Percentiles rank a stretch among this genome's conserved stretches.
These are phyloP conservation scores for Blastobotrys elegans DNA, from an alignment of 1,139 yeast genomes.

Conservation along the genomic window DNA sequence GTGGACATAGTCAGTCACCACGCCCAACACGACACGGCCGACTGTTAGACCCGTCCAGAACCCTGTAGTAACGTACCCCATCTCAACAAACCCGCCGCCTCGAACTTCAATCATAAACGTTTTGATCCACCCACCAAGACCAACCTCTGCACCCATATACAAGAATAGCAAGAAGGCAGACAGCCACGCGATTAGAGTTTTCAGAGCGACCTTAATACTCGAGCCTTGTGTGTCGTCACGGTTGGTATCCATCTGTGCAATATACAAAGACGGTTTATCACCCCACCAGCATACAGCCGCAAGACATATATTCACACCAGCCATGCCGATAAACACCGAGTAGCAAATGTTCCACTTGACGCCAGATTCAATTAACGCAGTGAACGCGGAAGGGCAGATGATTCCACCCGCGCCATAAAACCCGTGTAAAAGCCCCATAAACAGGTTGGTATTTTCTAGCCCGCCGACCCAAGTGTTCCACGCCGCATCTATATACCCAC, in stretches of 20 bases:
- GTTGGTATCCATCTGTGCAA: not conserved
- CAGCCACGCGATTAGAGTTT: conserved; percentile 55
- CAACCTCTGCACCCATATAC: conserved; percentile 65
- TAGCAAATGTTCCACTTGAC: conserved; percentile 51
- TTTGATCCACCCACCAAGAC: conserved; percentile 67
- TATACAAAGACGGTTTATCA: conserved; percentile 14
- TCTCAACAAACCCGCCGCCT: conserved; percentile 38
- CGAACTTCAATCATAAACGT: conserved; percentile 57
- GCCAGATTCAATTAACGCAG: conserved; percentile 46
- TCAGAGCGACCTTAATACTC: conserved; percentile 32
- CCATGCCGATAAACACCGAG: conserved; percentile 40
- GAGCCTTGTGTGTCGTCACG: conserved; percentile 1
- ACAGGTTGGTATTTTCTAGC: conserved; percentile 44
- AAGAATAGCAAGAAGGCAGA: conserved; percentile 51
- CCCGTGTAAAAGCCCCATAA: conserved; percentile 52
- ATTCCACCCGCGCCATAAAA: conserved; percentile 61
- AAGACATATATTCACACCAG: conserved; percentile 21
- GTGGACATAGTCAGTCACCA: conserved; percentile 27
- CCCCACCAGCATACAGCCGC: conserved; percentile 18
- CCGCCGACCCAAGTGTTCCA: conserved; percentile 52
- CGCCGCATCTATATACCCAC: conserved; percentile 50
- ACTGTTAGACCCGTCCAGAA: conserved; percentile 66
- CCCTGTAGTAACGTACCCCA: conserved; percentile 65
- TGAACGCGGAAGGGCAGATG: conserved; percentile 52
- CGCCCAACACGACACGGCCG: conserved; percentile 48